Percentiles rank a stretch among this genome's conserved stretches.
Conservation (phyloP, 2,329 filamentous ascomycete species). For the Neophaeococcomyces mojaviensis region DNA sequence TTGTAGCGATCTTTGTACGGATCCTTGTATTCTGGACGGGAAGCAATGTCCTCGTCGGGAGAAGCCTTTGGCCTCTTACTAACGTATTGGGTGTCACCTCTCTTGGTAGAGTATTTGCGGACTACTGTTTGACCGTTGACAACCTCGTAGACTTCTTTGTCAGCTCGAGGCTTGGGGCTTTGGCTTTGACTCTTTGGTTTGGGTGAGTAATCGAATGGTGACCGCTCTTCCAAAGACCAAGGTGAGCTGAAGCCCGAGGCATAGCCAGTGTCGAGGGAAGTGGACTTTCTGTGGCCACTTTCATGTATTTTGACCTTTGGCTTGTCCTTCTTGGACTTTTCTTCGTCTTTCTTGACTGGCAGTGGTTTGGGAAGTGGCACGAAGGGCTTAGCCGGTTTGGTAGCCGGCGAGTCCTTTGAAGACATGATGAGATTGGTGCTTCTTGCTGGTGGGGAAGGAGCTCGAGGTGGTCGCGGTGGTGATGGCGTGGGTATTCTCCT, state of each 20-base stretch:
- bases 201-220: conserved; percentile 4
- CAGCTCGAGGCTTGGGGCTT: not conserved
- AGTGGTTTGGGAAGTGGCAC: conserved; percentile 4
- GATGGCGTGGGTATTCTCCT: conserved; percentile 1
- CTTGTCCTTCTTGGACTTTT: conserved; percentile 1
- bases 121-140: not conserved
- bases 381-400: not conserved
- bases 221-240: conserved; percentile 7
- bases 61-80: not conserved
- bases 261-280: conserved; percentile 6
- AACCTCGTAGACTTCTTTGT: not conserved
- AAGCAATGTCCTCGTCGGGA: not conserved
- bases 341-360: conserved; percentile 3
- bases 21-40: not conserved
- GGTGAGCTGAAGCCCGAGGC: conserved; percentile 3
- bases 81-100: conserved; percentile 1
- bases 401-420: conserved; percentile 1
- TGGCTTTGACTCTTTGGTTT: not conserved
- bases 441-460: not conserved
- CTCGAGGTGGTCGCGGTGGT: conserved; percentile 3
- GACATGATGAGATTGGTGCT: conserved; percentile 1
- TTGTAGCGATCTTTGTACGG: conserved; percentile 7
- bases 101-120: conserved; percentile 1
- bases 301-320: not conserved
- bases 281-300: not conserved